phyloP scores from a whole-genome alignment of 116 monocot species.

The Thalassia testudinum region DNA sequence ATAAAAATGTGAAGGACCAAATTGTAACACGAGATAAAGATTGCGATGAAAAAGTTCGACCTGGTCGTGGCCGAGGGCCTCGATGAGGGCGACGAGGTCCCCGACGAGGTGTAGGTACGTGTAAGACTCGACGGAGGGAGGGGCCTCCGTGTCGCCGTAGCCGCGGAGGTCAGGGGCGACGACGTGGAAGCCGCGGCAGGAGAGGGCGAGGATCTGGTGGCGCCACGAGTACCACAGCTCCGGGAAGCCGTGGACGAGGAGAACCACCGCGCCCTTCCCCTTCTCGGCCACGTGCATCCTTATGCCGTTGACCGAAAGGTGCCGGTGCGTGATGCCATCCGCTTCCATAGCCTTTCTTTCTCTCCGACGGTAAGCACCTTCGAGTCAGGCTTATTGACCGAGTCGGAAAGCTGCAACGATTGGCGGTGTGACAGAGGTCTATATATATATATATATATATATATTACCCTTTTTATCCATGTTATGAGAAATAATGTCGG shows the following conservation, averaged over 20 bases:
- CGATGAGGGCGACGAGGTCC: constrained; percentile 24
- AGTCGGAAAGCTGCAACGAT: too few relatives aligned
- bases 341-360: neutral
- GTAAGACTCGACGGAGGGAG: constrained; percentile 21
- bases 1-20: too few relatives aligned
- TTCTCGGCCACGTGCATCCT: constrained; percentile 25
- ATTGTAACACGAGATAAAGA: too few relatives aligned
- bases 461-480: too few relatives aligned
- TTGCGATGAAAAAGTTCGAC: too few relatives aligned
- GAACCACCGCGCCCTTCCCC: too few relatives aligned
- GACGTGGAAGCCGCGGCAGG: constrained; percentile 18
- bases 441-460: too few relatives aligned
- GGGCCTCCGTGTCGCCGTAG: constrained; percentile 18
- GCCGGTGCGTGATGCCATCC: constrained; percentile 18
- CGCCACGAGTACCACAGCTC: constrained; percentile 27
- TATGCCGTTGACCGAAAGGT: constrained; percentile 19
- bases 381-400: too few relatives aligned
- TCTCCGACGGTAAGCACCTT: too few relatives aligned
- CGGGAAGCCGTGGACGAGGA: constrained; percentile 18
- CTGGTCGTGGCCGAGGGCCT: neutral
- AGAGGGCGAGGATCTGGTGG: constrained; percentile 22
- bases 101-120: constrained; percentile 25
- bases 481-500: too few relatives aligned
- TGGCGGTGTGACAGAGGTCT: too few relatives aligned
- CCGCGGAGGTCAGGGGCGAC: constrained; percentile 34